Percentiles rank a stretch among this genome's conserved stretches.
Conservation (phyloP, 352 stramenopile species). For the Ophiocytium majus region DNA sequence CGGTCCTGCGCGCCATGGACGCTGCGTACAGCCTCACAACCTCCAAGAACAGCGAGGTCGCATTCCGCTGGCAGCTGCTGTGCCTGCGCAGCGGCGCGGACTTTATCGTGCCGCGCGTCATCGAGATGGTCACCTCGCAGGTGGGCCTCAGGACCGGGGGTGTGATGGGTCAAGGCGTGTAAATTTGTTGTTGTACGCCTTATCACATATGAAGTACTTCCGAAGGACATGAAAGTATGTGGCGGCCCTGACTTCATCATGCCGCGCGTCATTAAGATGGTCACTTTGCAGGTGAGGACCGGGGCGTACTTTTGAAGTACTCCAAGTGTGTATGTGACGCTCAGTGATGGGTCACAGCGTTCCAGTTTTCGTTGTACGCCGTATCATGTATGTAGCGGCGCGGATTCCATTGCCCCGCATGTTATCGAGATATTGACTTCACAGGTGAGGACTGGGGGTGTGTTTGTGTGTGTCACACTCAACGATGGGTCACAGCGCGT, state of each 20-base stretch:
- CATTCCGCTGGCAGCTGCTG: conserved; percentile 73
- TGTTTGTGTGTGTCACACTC: too few species aligned
- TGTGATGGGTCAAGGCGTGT: background rate
- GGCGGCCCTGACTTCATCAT: conserved; percentile 63
- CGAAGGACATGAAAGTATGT: too few species aligned
- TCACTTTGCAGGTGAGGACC: conserved; percentile 66
- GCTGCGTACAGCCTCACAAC: conserved; percentile 64
- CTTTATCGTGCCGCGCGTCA: conserved; percentile 62
- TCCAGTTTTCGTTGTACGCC: too few species aligned
- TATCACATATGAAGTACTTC: background rate
- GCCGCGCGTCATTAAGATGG: conserved; percentile 65
- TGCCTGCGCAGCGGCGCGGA: conserved; percentile 63
- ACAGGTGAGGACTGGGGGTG: background rate
- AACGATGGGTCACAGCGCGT: too few species aligned
- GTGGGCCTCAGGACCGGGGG: conserved; percentile 23
- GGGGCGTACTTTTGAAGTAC: too few species aligned
- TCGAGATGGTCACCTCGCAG: conserved; percentile 74
- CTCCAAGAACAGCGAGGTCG: conserved; percentile 73
- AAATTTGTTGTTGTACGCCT: conserved; percentile 2
- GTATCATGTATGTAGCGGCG: too few species aligned
- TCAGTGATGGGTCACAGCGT: too few species aligned
- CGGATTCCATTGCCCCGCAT: too few species aligned
- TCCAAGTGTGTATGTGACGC: too few species aligned
- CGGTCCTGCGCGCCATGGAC: conserved; percentile 67
- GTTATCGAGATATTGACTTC: too few species aligned